Evolutionary conservation across 1,284 basidiomycete genomes (phyloP), one percentile per base, ranked within the genome.

Genomic region (Golubevia pallescens): DNA sequence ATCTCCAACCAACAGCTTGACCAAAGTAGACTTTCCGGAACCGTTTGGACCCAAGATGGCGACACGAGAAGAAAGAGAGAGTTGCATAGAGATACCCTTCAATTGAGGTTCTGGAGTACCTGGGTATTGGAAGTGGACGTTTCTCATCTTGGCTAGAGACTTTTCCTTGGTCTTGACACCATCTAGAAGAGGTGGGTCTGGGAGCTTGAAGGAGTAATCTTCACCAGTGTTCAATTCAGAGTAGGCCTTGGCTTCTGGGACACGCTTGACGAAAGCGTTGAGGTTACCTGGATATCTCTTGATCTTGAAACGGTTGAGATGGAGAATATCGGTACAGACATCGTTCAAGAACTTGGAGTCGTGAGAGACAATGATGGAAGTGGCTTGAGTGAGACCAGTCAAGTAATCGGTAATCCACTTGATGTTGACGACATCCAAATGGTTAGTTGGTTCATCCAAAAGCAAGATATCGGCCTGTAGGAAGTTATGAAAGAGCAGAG

Each of bases 161-260:
- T 85, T 85, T 68, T 85, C 82, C 77, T 84, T 84, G 68, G 82
- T 85, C 81, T 85, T 85, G 71, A 85, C 82, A 79, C 82, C 82
- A 67, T 85, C 82, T 16, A 85, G 77, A 61, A 85, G 75, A 57
- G 82, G 82, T 14, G 82, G 82, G 78, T 85, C 75, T 66, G 82
- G 82, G n/a, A 85, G 76, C 75, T 84, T 84, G 82, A 85, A 85
- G 55, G 72, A 75, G 77, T 85, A 78, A 76, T 85, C 82, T 72
- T 85, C 82, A 62, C 81, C 82, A 14, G 81, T 71, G 76, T 73
- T 77, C 67, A 85, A 77, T 77, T 85, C 82, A 65, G 75, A 70
- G 78, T 85, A 85, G 24, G 81, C 71, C 60, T 73, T 71, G 24
- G 82, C 82, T 70, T 85, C 82, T 56, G 82, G 82, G 34, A 85